Percentiles rank a stretch among this genome's conserved stretches.
Conservation (phyloP, 2,329 filamentous ascomycete genomes). For the Thelonectria rubi region DNA sequence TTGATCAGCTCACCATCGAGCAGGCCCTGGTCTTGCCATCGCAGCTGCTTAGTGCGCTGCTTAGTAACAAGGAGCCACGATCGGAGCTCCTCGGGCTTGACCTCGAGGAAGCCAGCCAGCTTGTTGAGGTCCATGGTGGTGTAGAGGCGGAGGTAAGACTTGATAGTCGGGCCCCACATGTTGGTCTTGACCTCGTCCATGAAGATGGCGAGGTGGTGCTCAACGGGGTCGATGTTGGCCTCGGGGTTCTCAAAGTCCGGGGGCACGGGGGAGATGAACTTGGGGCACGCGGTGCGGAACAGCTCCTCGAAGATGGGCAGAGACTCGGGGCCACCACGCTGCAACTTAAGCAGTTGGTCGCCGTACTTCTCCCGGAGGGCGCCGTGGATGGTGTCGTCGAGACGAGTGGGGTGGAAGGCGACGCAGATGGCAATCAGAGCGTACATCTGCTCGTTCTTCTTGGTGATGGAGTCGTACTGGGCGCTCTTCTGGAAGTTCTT, state of each 20-base stretch:
- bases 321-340: conserved; percentile 93
- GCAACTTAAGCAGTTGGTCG: conserved; percentile 95
- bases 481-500: conserved; percentile 99
- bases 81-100: conserved; percentile 94
- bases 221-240: conserved; percentile 94
- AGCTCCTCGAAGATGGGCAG: conserved; percentile 98
- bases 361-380: conserved; percentile 98
- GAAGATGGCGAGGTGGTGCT: conserved; percentile 97
- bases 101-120: conserved; percentile 95
- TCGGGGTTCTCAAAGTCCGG: conserved; percentile 98
- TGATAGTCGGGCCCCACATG: conserved; percentile 96
- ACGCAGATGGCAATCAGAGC: conserved; percentile 98
- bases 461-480: conserved; percentile 97
- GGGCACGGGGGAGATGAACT: conserved; percentile 97
- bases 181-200: conserved; percentile 99
- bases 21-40: conserved; percentile 88
- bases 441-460: conserved; percentile 99
- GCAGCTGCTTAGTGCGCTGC: conserved; percentile 95
- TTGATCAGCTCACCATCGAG: conserved; percentile 93
- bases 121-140: conserved; percentile 99
- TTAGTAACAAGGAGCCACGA: conserved; percentile 97
- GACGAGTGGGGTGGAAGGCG: conserved; percentile 93
- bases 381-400: conserved; percentile 99
- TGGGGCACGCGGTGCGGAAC: conserved; percentile 97
- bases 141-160: conserved; percentile 98